A percentile compares a stretch with the other conserved stretches of the same genome.
Conservation (phyloP, 2,329 filamentous ascomycete genomes). For the Akanthomyces dipterigenus region DNA sequence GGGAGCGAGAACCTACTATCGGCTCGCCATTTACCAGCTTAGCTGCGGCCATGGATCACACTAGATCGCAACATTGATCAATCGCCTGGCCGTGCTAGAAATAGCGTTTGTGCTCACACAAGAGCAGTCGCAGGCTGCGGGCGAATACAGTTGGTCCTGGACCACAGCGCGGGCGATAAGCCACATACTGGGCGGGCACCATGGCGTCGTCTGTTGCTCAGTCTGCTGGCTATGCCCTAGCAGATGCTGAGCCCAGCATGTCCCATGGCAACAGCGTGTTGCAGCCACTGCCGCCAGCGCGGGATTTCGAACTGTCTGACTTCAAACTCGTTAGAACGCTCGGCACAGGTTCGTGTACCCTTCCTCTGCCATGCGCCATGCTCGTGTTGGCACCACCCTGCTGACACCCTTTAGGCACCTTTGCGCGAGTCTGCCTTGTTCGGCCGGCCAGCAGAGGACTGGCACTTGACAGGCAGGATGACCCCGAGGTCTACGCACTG, state of each 20-base stretch:
- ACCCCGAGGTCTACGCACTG: constrained; percentile 62
- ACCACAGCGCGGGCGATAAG: neutral
- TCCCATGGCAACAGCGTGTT: neutral
- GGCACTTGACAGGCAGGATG: constrained; percentile 26
- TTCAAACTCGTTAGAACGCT: constrained; percentile 70
- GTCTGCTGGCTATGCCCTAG: neutral
- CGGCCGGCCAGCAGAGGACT: constrained; percentile 48
- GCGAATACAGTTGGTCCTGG: neutral
- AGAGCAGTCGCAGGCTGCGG: neutral
- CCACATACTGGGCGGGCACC: too few species aligned
- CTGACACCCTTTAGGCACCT: constrained; percentile 50
- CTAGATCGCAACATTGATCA: neutral
- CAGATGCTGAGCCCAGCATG: neutral
- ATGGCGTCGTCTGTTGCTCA: constrained; percentile 9
- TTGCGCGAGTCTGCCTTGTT: constrained; percentile 76
- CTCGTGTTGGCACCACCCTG: neutral
- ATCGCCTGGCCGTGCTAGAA: constrained; percentile 1
- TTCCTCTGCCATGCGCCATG: constrained; percentile 2
- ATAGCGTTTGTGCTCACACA: neutral
- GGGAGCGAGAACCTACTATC: neutral
- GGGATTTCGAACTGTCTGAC: constrained; percentile 38
- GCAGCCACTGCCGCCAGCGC: constrained; percentile 21
- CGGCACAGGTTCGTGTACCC: constrained; percentile 55
- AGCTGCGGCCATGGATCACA: constrained; percentile 5
- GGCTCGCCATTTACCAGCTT: neutral